These are phyloP conservation scores for Fusarium oligoseptatum DNA, from an alignment of 2,329 filamentous ascomycete genomes.

Conservation along the genomic window DNA sequence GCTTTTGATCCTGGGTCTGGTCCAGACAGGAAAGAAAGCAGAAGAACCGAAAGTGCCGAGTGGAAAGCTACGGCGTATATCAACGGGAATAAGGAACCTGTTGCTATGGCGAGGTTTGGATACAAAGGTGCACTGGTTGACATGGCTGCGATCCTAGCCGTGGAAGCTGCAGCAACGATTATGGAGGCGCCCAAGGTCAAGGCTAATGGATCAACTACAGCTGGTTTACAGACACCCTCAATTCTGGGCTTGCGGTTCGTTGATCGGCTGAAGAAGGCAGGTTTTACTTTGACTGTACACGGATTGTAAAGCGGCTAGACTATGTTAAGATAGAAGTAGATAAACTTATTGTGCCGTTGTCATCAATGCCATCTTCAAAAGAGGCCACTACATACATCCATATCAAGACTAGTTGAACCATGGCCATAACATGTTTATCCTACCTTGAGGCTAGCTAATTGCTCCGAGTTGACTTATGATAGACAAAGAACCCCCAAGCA, in stretches of 20 bases:
- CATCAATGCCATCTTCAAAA: no score
- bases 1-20: background rate
- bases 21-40: background rate
- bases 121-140: background rate
- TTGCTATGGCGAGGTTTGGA: background rate
- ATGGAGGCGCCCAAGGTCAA: background rate
- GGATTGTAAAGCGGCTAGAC: background rate
- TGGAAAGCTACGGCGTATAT: background rate
- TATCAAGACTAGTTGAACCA: no score
- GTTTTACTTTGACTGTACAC: background rate
- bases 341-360: no score
- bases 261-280: background rate
- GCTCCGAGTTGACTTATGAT: no score
- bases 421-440: no score
- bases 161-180: background rate
- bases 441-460: no score
- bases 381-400: no score
- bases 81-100: background rate
- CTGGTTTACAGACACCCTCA: background rate
- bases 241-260: background rate
- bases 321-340: no score
- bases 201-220: background rate
- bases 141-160: background rate
- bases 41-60: background rate
- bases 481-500: no score